Evolutionary conservation across 1,284 basidiomycete genomes (phyloP), one percentile per base, ranked within the genome.

Genomic region (Lentinula novae-zelandiae): DNA sequence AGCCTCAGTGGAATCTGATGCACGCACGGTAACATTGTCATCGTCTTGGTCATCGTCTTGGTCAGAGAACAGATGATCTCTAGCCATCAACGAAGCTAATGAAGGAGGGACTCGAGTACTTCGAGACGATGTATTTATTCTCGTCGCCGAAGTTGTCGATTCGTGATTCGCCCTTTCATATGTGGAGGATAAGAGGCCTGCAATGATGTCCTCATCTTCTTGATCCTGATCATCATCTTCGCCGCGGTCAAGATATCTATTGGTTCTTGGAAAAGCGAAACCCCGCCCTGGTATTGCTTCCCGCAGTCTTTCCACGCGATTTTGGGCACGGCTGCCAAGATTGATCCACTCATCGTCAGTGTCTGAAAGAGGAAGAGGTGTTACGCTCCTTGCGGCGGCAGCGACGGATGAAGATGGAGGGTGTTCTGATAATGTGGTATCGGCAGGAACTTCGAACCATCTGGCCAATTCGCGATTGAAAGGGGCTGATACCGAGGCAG

Each of bases 391-490:
- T 12, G 36, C 17, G 22, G 17, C 9, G 15, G 15, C n/a, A 12
- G 17, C 9, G 15, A 6, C n/a, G 7, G 49, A 36, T 20, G 42
- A 15, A 17, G 56, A 39, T 9, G 49, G 3, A 9, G 33, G 4
- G 5, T 48, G 13, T n/a, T 44, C 42, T 17, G 42, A 5, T n/a
- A 9, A 1, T 48, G 22, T 4, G 27, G 52, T 22, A 38, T 49
- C 53, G 20, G 33, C 38, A 5, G 58, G 40, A 27, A 58, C 53
- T 50, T 62, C 61, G 15, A 62, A 62, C 64, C 62, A 63, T 46
- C 62, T 56, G 8, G 17, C 58, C 13, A 60, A 38, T 22, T 60
- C 58, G 9, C 31, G 52, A 58, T 49, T 57, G 40, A 57, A 48
- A 53, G 31, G 34, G 34, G 2, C 38, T 3, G 50, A 58, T 12